Conservation (phyloP, 441 rosid genomes). For the California macrophylla region DNA sequence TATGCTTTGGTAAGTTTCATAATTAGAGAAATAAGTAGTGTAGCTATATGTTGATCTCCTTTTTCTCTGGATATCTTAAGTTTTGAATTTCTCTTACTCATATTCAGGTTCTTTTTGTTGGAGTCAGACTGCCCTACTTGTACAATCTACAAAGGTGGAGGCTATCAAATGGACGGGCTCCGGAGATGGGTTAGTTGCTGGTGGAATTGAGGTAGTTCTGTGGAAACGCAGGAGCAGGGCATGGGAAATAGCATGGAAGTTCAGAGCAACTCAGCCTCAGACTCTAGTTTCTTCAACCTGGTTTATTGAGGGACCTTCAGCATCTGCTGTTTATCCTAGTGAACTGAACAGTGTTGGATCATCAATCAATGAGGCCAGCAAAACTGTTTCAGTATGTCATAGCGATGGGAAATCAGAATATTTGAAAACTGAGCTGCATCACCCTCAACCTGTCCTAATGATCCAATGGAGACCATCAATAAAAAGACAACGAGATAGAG, state of each 20-base stretch:
- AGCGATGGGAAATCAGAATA: constrained; percentile 37
- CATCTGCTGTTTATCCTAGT: constrained; percentile 43
- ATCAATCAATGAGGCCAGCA: constrained; percentile 28
- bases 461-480: constrained; percentile 76
- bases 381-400: constrained; percentile 43
- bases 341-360: constrained; percentile 28
- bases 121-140: constrained; percentile 85
- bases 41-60: constrained; percentile 9
- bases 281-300: constrained; percentile 77
- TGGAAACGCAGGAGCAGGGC: constrained; percentile 70
- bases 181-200: constrained; percentile 74
- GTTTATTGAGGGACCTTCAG: constrained; percentile 69
- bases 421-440: constrained; percentile 40
- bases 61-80: constrained; percentile 30
- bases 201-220: constrained; percentile 62
- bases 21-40: not conserved
- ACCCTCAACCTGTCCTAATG: constrained; percentile 68
- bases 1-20: not conserved
- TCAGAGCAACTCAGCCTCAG: constrained; percentile 46
- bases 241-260: constrained; percentile 93
- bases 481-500: constrained; percentile 29
- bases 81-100: constrained; percentile 40
- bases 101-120: constrained; percentile 99
- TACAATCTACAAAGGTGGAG: constrained; percentile 63
- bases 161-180: constrained; percentile 82